phyloP scores from a whole-genome alignment of 2,329 filamentous ascomycete species.

The Neonectria neomacrospora region DNA sequence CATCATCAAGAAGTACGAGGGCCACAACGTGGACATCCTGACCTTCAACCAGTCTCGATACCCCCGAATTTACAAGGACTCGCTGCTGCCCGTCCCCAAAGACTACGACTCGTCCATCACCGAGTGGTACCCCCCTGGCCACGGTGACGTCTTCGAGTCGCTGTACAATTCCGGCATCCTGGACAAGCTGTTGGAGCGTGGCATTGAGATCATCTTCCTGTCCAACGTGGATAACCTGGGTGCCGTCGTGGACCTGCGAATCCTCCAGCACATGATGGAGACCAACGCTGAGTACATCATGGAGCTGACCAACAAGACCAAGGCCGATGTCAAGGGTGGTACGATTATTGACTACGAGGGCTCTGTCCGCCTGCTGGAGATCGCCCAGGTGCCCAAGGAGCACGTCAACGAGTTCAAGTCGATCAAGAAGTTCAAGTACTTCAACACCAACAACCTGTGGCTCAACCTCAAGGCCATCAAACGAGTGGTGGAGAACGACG shows the following conservation, averaged over 20 bases:
- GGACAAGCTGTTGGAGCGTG: conserved; percentile 93
- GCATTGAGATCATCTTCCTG: conserved; percentile 97
- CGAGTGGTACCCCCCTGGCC: conserved; percentile 98
- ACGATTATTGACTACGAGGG: conserved; percentile 99
- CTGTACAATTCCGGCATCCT: conserved; percentile 99
- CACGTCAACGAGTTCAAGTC: conserved; percentile 99
- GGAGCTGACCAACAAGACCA: conserved; percentile 99
- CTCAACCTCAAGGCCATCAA: conserved; percentile 98
- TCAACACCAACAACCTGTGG: conserved; percentile 99
- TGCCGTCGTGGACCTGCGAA: conserved; percentile 96
- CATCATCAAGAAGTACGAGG: conserved; percentile 99
- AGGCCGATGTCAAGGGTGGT: conserved; percentile 99
- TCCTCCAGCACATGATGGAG: conserved; percentile 99
- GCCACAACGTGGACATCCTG: conserved; percentile 98
- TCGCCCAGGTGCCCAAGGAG: conserved; percentile 99
- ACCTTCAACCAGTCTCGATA: conserved; percentile 99
- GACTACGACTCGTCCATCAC: conserved; percentile 85
- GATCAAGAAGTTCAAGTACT: conserved; percentile 99
- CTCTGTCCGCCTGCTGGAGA: conserved; percentile 95
- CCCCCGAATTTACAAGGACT: conserved; percentile 98
- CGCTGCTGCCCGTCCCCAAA: conserved; percentile 94
- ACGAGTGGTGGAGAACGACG: conserved; percentile 97
- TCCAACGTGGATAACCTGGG: conserved; percentile 99
- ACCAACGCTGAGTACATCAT: conserved; percentile 98
- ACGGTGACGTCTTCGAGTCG: conserved; percentile 99